A percentile compares a stretch with the other conserved stretches of the same genome.
These are phyloP conservation scores for Phoenix roebelenii DNA, from an alignment of 176 grass and related monocot species.

Conservation along the genomic window DNA sequence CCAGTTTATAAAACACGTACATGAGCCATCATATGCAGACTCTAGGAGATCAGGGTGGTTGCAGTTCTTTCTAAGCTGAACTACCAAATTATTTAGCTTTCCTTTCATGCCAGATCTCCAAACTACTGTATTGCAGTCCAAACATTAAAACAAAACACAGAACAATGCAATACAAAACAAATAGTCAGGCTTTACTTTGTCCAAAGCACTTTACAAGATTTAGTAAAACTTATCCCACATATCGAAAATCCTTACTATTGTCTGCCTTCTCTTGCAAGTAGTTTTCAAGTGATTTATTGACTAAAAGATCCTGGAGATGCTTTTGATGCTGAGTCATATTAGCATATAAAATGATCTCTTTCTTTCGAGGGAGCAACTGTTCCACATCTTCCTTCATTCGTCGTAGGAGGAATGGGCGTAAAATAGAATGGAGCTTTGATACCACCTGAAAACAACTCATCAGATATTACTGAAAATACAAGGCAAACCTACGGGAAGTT, in stretches of 20 bases:
- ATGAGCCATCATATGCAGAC: conserved; percentile 34
- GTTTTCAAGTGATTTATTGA: conserved; percentile 62
- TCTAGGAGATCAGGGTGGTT: conserved; percentile 83
- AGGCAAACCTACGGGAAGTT: too few species aligned
- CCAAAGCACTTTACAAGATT: too few species aligned
- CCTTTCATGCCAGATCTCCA: conserved; percentile 45
- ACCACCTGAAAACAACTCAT: conserved; percentile 26
- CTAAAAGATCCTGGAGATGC: conserved; percentile 70
- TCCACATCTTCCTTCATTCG: conserved; percentile 95
- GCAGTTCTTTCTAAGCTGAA: conserved; percentile 89
- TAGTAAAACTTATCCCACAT: not conserved
- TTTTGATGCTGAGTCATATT: conserved; percentile 92
- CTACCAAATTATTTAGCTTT: conserved; percentile 71
- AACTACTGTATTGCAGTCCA: conserved; percentile 30
- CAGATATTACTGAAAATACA: too few species aligned
- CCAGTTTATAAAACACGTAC: conserved; percentile 18
- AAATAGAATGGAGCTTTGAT: conserved; percentile 83
- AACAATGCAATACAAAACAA: not conserved
- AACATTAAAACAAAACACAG: conserved; percentile 1
- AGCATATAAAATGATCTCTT: conserved; percentile 96
- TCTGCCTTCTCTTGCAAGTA: conserved; percentile 52
- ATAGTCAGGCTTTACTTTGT: too few species aligned
- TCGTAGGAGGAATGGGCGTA: conserved; percentile 91
- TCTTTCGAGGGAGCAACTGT: conserved; percentile 81
- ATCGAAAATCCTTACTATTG: conserved; percentile 32